Evolutionary conservation across 2,329 filamentous ascomycete species (phyloP).

Genomic region (Metarhizium rileyi): DNA sequence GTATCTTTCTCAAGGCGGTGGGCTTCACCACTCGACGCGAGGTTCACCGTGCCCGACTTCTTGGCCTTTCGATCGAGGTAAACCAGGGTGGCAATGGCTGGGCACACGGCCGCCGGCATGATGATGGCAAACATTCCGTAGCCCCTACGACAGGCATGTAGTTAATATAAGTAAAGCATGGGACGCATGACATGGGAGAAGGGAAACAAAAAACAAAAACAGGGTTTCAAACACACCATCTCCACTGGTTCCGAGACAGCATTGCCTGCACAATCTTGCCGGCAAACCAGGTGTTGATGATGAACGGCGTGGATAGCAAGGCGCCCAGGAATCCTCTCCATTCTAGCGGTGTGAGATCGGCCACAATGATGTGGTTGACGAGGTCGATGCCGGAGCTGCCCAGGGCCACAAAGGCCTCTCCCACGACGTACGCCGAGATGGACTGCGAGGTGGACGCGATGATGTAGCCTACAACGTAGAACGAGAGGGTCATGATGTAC

Average conservation of each 20-base stretch:
- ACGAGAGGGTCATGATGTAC: constrained; percentile 42
- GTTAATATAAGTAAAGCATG: neutral
- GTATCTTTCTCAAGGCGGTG: constrained; percentile 19
- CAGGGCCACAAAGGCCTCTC: constrained; percentile 48
- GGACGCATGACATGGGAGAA: neutral
- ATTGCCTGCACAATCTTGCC: constrained; percentile 33
- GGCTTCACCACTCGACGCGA: constrained; percentile 24
- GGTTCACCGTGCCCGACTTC: constrained; percentile 34
- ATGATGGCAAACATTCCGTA: constrained; percentile 53
- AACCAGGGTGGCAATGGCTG: constrained; percentile 42
- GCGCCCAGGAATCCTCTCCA: constrained; percentile 25
- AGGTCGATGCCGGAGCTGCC: constrained; percentile 51
- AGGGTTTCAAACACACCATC: constrained; percentile 11
- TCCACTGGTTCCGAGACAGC: constrained; percentile 15
- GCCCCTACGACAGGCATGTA: constrained; percentile 33
- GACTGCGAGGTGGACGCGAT: constrained; percentile 44
- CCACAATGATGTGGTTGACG: constrained; percentile 53
- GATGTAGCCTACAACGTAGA: constrained; percentile 47
- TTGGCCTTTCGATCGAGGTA: constrained; percentile 48
- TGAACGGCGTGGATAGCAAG: constrained; percentile 18
- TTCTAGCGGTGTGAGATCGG: constrained; percentile 45
- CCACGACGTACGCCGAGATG: constrained; percentile 41
- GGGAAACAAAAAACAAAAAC: no score
- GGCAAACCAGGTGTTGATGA: constrained; percentile 29
- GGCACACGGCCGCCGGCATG: constrained; percentile 43